Base-by-base conservation (phyloP, 1,284 basidiomycete species). In the Ganoderma lingzhi region DNA sequence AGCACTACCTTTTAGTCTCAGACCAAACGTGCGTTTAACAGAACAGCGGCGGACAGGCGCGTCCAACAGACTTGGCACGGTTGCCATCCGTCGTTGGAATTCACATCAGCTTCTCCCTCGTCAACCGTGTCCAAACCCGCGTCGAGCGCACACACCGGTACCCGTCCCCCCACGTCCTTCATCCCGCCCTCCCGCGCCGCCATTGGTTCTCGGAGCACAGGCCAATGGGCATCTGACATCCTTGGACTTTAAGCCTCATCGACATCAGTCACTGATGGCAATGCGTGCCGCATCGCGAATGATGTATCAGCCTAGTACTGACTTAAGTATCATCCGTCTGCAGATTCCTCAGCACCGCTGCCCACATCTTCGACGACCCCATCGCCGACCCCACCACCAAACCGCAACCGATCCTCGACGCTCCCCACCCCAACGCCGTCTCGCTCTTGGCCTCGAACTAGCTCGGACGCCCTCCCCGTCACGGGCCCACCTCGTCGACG, bases 81-180 rank as follows among this genome's bases (percentile, higher is more conserved):
- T 73, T 73, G 72, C 68, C 67, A 73, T 58, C 67, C 67, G 63
- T 61, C 63, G 62, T 59, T 35, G 4, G 35, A 61, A 59, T 65
- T 41, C 39, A 41, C 72, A 73, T 73, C 72, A 73, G 66, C 72
- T 73, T 73, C 72, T 71, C 64, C 62, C 67, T 73, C 71, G 69
- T 72, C 69, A 65, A 67, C 62, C 72, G 63, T 65, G 64, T 69
- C 69, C 58, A 62, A 51, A 32, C 48, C 65, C 70, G 63, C 65
- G 66, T 67, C 65, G 62, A 64, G 64, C 67, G 67, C 67, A 64
- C 65, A 45, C 60, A 60, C n/a, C n/a, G n/a, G n/a, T n/a, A n/a
- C 53, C 61, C 63, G 56, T 48, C 61, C 15, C 15, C 39, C 51
- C 67, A 39, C 48, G 48, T 32, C 53, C 53, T 35, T 56, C 30